These are phyloP conservation scores for Centrapalus pauciflorus DNA, from an alignment of 129 eudicot genomes.

Conservation along the genomic window DNA sequence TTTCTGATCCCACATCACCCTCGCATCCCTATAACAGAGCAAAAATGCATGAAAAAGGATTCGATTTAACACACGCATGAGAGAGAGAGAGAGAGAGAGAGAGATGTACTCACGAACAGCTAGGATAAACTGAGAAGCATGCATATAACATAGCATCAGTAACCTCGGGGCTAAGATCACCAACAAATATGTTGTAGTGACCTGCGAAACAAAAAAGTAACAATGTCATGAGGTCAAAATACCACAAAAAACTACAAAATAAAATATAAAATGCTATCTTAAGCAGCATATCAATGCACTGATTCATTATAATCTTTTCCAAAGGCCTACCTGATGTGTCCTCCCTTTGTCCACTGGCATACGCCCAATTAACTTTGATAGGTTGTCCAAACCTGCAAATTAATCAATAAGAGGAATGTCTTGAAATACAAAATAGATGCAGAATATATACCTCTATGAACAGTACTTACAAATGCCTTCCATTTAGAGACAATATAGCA, in stretches of 20 bases:
- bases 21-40: constrained; percentile 60
- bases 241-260: background rate
- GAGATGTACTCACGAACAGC: constrained; percentile 66
- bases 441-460: background rate
- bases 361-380: constrained; percentile 82
- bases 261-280: background rate
- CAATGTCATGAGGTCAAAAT: background rate
- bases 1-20: constrained; percentile 96
- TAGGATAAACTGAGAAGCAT: constrained; percentile 65
- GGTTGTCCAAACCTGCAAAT: constrained; percentile 82
- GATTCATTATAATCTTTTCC: background rate
- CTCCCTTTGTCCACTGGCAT: constrained; percentile 78
- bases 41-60: background rate
- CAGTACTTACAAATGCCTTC: constrained; percentile 76
- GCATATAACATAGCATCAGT: constrained; percentile 82
- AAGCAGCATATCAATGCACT: background rate
- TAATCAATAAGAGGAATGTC: constrained; percentile 7
- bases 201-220: constrained; percentile 32
- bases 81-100: constrained; percentile 15
- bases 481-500: constrained; percentile 68
- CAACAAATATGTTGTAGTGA: constrained; percentile 79
- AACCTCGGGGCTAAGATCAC: constrained; percentile 91
- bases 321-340: constrained; percentile 63
- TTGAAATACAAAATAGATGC: background rate
- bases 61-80: background rate